phyloP scores from a whole-genome alignment of 345 rosid genomes.

The Eucalyptus marginata region DNA sequence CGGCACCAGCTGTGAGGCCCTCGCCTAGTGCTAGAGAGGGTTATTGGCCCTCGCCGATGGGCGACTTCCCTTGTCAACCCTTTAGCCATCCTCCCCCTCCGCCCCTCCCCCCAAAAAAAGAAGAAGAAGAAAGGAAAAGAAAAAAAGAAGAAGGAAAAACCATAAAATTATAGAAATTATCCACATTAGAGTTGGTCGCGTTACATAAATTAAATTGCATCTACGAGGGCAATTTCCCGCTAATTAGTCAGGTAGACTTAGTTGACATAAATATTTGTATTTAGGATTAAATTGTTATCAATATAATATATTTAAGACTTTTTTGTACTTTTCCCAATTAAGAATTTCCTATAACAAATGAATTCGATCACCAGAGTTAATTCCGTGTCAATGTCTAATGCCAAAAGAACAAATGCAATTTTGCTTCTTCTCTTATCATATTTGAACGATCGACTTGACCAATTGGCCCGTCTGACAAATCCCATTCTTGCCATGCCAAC shows the following conservation, averaged over 20 bases:
- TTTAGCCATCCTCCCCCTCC: too few relatives aligned
- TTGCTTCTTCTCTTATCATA: neutral
- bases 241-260: too few relatives aligned
- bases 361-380: neutral
- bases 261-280: neutral
- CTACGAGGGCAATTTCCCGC: neutral
- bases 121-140: too few relatives aligned
- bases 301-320: too few relatives aligned
- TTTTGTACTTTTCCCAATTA: neutral
- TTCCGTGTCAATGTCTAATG: neutral
- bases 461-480: neutral
- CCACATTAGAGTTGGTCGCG: too few relatives aligned
- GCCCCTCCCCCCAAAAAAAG: too few relatives aligned
- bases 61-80: accelerated
- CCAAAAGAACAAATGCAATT: neutral
- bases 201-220: too few relatives aligned
- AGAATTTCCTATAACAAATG: neutral
- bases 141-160: too few relatives aligned
- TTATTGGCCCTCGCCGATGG: too few relatives aligned
- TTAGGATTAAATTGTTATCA: too few relatives aligned
- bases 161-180: too few relatives aligned
- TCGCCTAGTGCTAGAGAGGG: too few relatives aligned
- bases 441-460: neutral
- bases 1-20: accelerated
- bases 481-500: neutral